A percentile compares a stretch with the other conserved stretches of the same genome.
Evolutionary conservation across 257 asterid species (phyloP).

Genomic region (Handroanthus guayacan): DNA sequence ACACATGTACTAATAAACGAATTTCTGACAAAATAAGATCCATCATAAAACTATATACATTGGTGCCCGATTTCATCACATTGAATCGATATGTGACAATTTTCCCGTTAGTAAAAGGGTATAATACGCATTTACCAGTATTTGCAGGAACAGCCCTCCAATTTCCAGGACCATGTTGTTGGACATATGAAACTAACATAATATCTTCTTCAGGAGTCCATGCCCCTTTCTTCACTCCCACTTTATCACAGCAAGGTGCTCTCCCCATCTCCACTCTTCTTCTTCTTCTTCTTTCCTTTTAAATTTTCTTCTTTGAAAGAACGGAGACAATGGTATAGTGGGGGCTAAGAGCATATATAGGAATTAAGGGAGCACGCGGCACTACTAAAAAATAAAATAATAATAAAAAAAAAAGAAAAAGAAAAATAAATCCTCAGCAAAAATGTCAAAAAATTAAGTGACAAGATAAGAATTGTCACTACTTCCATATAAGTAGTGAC

Average conservation of each 20-base stretch:
- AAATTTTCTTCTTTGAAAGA: slow-evolving; percentile 25
- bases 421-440: no score
- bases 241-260: slow-evolving; percentile 83
- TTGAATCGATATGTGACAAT: no score
- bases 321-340: slow-evolving; percentile 53
- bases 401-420: no score
- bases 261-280: slow-evolving; percentile 63
- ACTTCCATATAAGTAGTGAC: no score
- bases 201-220: slow-evolving; percentile 97
- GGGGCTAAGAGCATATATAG: slow-evolving; percentile 38
- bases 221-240: slow-evolving; percentile 83
- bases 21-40: no score
- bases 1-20: no score
- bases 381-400: slow-evolving; percentile 24
- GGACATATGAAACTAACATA: slow-evolving; percentile 70
- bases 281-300: not conserved
- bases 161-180: slow-evolving; percentile 82
- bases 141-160: slow-evolving; percentile 77
- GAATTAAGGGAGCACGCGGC: not conserved
- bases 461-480: no score
- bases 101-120: no score
- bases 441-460: no score
- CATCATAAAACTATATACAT: no score
- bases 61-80: no score
- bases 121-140: slow-evolving; percentile 50